phyloP scores from a whole-genome alignment of 495 filamentous ascomycete genomes.

The Penicillium bialowiezense region DNA sequence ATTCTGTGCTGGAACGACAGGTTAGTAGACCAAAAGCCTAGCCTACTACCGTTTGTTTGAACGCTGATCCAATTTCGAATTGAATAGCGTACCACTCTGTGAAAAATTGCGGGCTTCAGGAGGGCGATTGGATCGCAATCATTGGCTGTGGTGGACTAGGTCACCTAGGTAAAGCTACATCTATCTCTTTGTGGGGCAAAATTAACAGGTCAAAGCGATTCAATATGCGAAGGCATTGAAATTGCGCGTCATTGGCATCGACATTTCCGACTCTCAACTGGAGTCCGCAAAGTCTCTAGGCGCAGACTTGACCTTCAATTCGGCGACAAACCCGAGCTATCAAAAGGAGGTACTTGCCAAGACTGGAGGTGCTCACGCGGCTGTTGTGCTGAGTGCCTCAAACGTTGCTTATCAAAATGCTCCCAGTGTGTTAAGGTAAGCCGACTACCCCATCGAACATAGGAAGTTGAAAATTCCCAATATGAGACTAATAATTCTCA shows the following conservation, averaged over 20 bases:
- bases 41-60: no score
- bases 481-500: not conserved
- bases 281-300: constrained; percentile 63
- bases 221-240: constrained; percentile 92
- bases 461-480: not conserved
- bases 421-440: constrained; percentile 4
- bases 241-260: constrained; percentile 68
- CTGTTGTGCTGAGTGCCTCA: constrained; percentile 10
- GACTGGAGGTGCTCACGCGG: constrained; percentile 8
- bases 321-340: not conserved
- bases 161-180: constrained; percentile 29
- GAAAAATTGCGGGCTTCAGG: constrained; percentile 3
- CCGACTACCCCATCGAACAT: not conserved
- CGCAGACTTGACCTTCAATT: constrained; percentile 30
- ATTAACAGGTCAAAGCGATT: constrained; percentile 52
- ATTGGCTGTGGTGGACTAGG: constrained; percentile 58
- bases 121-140: constrained; percentile 6
- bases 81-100: constrained; percentile 9
- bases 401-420: constrained; percentile 6
- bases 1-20: constrained; percentile 13
- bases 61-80: not conserved
- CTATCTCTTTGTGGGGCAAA: no score
- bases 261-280: constrained; percentile 73
- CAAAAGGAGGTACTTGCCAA: not conserved
- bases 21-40: no score